Evolutionary conservation across 352 stramenopile genomes (phyloP).

Genomic region (Pythium myriotylum): DNA sequence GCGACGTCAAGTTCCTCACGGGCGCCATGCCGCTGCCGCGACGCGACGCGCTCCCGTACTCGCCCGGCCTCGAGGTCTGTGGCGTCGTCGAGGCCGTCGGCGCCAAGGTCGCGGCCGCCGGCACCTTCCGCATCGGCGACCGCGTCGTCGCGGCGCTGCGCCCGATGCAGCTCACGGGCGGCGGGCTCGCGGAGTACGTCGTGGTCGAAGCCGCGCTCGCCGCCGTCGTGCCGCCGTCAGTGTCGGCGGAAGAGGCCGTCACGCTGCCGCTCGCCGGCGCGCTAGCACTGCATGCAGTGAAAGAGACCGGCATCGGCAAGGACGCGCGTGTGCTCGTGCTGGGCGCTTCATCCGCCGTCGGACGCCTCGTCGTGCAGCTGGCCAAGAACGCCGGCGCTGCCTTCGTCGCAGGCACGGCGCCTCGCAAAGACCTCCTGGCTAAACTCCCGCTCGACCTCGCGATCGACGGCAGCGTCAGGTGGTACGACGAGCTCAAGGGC

Average conservation of each 20-base stretch:
- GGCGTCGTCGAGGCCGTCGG: conserved; percentile 40
- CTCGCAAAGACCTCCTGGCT: conserved; percentile 36
- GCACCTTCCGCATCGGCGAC: conserved; percentile 35
- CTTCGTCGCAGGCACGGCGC: conserved; percentile 60
- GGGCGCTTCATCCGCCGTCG: conserved; percentile 68
- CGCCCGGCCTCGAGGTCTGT: conserved; percentile 41
- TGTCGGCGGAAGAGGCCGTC: conserved; percentile 25
- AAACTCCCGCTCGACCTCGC: conserved; percentile 43
- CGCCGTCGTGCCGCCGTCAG: conserved; percentile 23
- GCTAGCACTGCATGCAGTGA: conserved; percentile 34
- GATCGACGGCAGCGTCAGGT: conserved; percentile 40
- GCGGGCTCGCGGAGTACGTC: conserved; percentile 37
- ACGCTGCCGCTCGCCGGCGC: conserved; percentile 33
- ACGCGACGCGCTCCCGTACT: conserved; percentile 31
- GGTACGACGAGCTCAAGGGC: conserved; percentile 35
- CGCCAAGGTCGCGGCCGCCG: conserved; percentile 14
- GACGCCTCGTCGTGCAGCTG: conserved; percentile 68
- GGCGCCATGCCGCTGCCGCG: conserved; percentile 29
- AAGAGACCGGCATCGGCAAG: conserved; percentile 31
- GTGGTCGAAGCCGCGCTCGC: conserved; percentile 25
- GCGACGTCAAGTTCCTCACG: conserved; percentile 34
- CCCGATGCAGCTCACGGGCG: conserved; percentile 13
- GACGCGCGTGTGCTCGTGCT: conserved; percentile 71
- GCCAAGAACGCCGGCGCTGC: conserved; percentile 43
- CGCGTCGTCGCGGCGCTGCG: conserved; percentile 33